phyloP scores from a whole-genome alignment of 2,329 filamentous ascomycete species.

The Torrubiella hemipterigena region DNA sequence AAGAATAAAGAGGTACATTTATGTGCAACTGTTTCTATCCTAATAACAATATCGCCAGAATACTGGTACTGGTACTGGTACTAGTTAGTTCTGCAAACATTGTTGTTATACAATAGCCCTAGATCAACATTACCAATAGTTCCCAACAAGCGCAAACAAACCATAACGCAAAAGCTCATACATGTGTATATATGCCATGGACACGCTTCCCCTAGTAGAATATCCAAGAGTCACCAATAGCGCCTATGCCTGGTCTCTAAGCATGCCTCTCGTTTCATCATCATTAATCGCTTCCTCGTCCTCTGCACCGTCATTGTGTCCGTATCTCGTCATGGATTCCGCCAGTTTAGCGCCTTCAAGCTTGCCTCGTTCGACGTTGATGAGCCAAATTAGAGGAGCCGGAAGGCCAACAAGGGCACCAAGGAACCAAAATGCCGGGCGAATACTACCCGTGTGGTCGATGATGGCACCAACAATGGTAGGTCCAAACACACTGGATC shows the following conservation, averaged over 20 bases:
- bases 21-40: too few species aligned
- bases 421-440: slow-evolving; percentile 86
- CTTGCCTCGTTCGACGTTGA: slow-evolving; percentile 73
- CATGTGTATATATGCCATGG: too few species aligned
- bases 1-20: too few species aligned
- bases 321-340: slow-evolving; percentile 43
- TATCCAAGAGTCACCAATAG: slow-evolving; percentile 1
- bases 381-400: slow-evolving; percentile 70
- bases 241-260: slow-evolving; percentile 15
- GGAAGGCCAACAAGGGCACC: slow-evolving; percentile 75
- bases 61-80: too few species aligned
- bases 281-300: slow-evolving; percentile 9
- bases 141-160: too few species aligned
- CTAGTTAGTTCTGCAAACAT: too few species aligned
- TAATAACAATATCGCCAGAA: too few species aligned
- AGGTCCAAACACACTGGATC: slow-evolving; percentile 85
- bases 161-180: too few species aligned
- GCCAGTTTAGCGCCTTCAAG: slow-evolving; percentile 55
- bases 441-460: slow-evolving; percentile 67
- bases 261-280: slow-evolving; percentile 15
- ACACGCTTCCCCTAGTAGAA: slow-evolving; percentile 8
- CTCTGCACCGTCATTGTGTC: slow-evolving; percentile 15
- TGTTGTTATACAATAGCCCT: too few species aligned
- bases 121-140: too few species aligned
- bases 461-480: slow-evolving; percentile 90